These are phyloP conservation scores for Calonectria naviculata DNA, from an alignment of 2,329 filamentous ascomycete species.

Conservation along the genomic window DNA sequence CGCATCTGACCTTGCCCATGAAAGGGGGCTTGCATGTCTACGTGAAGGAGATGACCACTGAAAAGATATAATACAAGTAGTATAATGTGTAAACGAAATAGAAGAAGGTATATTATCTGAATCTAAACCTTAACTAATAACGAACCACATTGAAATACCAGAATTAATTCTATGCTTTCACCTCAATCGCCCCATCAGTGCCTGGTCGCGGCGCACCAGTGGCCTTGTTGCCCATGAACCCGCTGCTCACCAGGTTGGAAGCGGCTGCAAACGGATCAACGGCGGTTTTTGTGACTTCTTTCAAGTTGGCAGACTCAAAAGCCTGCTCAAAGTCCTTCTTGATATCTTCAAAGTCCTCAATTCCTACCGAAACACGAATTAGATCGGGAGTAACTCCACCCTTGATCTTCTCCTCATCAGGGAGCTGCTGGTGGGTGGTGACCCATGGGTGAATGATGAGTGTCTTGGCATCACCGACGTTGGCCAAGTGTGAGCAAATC, in stretches of 20 bases:
- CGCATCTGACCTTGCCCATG: conserved; percentile 73
- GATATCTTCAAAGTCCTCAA: conserved; percentile 80
- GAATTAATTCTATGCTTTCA: neutral
- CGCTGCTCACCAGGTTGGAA: neutral
- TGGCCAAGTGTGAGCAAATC: conserved; percentile 74
- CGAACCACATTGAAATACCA: no score
- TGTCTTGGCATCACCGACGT: conserved; percentile 80
- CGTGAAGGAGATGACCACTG: conserved; percentile 16
- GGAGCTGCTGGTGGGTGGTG: conserved; percentile 78
- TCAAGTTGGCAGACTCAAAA: neutral
- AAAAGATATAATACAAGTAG: neutral
- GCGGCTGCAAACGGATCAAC: neutral
- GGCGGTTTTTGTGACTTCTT: neutral
- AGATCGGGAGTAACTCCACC: conserved; percentile 68
- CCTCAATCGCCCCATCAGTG: neutral
- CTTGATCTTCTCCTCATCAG: conserved; percentile 71
- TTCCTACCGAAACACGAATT: conserved; percentile 48
- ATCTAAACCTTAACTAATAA: neutral
- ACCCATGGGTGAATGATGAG: conserved; percentile 79
- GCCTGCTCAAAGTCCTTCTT: conserved; percentile 75
- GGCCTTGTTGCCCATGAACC: conserved; percentile 1
- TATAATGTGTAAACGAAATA: no score
- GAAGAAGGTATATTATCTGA: no score
- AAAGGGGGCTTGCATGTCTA: conserved; percentile 64
- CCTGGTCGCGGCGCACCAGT: neutral